phyloP scores from a whole-genome alignment of 2,329 filamentous ascomycete genomes.

The Talaromyces sp. region DNA sequence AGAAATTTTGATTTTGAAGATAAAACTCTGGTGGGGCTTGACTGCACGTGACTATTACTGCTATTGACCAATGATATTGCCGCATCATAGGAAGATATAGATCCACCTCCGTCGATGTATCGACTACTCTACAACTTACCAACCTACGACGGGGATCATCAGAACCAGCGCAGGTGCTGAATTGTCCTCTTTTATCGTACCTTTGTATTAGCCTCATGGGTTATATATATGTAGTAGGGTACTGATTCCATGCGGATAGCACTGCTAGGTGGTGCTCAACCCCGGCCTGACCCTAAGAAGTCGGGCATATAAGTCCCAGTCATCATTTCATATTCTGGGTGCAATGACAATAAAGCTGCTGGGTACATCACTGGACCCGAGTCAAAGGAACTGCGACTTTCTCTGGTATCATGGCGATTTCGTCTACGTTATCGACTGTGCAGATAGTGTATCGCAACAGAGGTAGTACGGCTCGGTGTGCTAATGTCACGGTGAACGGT shows the following conservation, averaged over 20 bases:
- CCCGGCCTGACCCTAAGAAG: too few species aligned
- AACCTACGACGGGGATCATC: neutral
- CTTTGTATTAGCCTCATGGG: neutral
- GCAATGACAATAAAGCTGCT: constrained; percentile 46
- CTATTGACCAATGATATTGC: neutral
- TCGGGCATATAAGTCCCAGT: too few species aligned
- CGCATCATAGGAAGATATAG: neutral
- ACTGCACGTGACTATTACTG: neutral
- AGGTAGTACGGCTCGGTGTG: constrained; percentile 49
- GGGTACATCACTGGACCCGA: constrained; percentile 53
- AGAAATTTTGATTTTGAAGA: neutral
- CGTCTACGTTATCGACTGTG: constrained; percentile 47
- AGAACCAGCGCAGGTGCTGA: too few species aligned
- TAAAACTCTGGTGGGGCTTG: neutral
- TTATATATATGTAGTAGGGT: neutral
- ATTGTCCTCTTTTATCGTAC: neutral
- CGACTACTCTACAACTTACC: neutral
- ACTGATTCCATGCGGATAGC: too few species aligned
- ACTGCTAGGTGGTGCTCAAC: neutral
- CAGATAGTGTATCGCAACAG: constrained; percentile 54
- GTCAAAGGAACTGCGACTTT: constrained; percentile 48
- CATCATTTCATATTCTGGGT: constrained; percentile 46
- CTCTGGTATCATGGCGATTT: constrained; percentile 40
- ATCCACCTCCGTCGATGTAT: neutral
- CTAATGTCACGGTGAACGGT: constrained; percentile 54